phyloP scores from a whole-genome alignment of 148 eudicot genomes.

The Diospyros lotus region DNA sequence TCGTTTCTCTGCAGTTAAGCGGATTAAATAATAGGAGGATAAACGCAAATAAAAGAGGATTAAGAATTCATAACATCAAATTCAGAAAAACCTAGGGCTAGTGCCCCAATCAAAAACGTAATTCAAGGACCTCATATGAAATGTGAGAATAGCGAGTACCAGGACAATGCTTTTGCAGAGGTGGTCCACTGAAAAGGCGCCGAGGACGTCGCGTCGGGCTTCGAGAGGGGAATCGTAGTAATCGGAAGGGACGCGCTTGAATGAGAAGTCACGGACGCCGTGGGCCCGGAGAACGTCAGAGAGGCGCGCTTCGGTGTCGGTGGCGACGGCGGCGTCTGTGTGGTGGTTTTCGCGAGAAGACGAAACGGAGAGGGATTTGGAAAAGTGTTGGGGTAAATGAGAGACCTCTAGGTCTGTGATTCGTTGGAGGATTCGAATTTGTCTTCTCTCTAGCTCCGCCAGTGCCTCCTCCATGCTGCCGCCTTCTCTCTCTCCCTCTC shows the following conservation, averaged over 20 bases:
- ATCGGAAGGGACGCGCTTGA: constrained; percentile 65
- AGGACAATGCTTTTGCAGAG: constrained; percentile 96
- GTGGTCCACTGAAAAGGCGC: constrained; percentile 75
- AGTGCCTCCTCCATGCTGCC: constrained; percentile 20
- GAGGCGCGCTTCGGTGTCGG: constrained; percentile 62
- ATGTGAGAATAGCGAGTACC: constrained; percentile 28
- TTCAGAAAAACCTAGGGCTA: constrained; percentile 3
- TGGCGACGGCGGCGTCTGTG: constrained; percentile 20
- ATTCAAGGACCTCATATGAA: neutral
- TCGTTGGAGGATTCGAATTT: constrained; percentile 52
- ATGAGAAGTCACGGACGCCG: constrained; percentile 55
- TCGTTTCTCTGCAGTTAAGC: neutral
- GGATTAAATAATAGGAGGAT: neutral
- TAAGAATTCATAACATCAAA: neutral
- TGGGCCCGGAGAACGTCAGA: constrained; percentile 54
- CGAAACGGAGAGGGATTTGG: constrained; percentile 32
- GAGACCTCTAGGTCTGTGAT: constrained; percentile 49
- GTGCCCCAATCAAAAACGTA: neutral
- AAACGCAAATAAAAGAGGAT: neutral
- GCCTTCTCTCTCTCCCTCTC: neutral
- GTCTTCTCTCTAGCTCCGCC: constrained; percentile 56
- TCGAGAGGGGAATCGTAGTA: constrained; percentile 80
- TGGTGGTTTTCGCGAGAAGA: neutral
- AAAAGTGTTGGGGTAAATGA: constrained; percentile 17
- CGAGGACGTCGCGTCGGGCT: constrained; percentile 56